phyloP scores from a whole-genome alignment of 1,284 basidiomycete species.

The Apiotrichum montevideense region DNA sequence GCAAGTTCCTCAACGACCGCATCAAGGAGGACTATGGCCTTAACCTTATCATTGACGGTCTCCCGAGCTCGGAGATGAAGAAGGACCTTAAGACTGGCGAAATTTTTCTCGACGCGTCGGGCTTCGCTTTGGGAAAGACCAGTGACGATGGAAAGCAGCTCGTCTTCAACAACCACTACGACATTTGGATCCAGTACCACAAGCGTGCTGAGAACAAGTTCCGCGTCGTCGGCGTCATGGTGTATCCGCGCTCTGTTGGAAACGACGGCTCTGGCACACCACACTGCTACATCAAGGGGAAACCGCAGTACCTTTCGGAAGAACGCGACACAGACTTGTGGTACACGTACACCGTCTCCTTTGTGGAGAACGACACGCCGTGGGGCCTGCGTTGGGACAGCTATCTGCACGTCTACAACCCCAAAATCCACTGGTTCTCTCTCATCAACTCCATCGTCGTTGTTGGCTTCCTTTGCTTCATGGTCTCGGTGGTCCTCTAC shows the following conservation, averaged over 20 bases:
- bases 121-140: conserved; percentile 48
- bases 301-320: conserved; percentile 61
- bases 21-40: conserved; percentile 89
- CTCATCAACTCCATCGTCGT: conserved; percentile 90
- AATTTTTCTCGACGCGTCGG: conserved; percentile 73
- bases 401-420: conserved; percentile 66
- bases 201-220: conserved; percentile 60
- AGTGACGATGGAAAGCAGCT: conserved; percentile 19
- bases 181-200: conserved; percentile 63
- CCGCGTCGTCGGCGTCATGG: conserved; percentile 83
- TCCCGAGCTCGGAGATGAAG: conserved; percentile 91
- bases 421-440: conserved; percentile 67
- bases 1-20: conserved; percentile 82
- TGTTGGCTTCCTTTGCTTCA: conserved; percentile 76
- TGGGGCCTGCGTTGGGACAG: conserved; percentile 90
- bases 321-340: conserved; percentile 60
- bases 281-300: conserved; percentile 29
- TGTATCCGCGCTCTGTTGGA: conserved; percentile 65
- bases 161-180: conserved; percentile 80
- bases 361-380: conserved; percentile 78
- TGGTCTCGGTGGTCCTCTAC: conserved; percentile 87
- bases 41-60: conserved; percentile 91
- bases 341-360: conserved; percentile 85
- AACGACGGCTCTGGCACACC: conserved; percentile 27
- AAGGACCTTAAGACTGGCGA: conserved; percentile 68